phyloP scores from a whole-genome alignment of 176 grass and related monocot species.

The Oryza meridionalis region DNA sequence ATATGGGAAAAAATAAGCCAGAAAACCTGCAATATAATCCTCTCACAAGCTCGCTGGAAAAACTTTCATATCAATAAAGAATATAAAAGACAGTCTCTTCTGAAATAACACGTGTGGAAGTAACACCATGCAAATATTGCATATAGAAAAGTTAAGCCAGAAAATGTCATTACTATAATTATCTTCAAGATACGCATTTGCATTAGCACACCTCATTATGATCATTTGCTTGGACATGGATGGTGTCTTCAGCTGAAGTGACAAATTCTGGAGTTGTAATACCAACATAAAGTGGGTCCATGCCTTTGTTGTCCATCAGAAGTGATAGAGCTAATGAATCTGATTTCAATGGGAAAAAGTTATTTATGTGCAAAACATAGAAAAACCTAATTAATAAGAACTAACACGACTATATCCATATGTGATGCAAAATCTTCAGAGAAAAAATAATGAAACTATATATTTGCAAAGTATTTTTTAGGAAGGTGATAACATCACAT shows the following conservation, averaged over 20 bases:
- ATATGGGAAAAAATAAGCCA: too few species aligned
- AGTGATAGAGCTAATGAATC: conserved; percentile 86
- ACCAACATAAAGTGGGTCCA: conserved; percentile 60
- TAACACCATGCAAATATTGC: background rate
- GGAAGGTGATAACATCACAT: background rate
- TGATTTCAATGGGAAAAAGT: conserved; percentile 45
- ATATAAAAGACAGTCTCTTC: conserved; percentile 12
- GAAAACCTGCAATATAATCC: too few species aligned
- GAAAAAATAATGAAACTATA: background rate
- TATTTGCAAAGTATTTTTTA: background rate
- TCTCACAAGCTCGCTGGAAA: too few species aligned
- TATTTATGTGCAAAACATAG: background rate
- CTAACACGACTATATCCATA: background rate
- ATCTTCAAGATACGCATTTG: conserved; percentile 15
- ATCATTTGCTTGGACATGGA: conserved; percentile 60
- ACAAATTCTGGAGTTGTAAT: conserved; percentile 68
- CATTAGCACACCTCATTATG: conserved; percentile 63
- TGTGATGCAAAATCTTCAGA: background rate
- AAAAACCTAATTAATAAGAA: background rate
- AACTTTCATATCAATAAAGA: background rate
- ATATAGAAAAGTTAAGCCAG: background rate
- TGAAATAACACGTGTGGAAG: conserved; percentile 4
- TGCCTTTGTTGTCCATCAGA: conserved; percentile 81
- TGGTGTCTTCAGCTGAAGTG: conserved; percentile 47
- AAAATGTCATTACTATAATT: conserved; percentile 15